phyloP scores from a whole-genome alignment of 2,329 filamentous ascomycete genomes.

The Zymoseptoria pseudotritici region DNA sequence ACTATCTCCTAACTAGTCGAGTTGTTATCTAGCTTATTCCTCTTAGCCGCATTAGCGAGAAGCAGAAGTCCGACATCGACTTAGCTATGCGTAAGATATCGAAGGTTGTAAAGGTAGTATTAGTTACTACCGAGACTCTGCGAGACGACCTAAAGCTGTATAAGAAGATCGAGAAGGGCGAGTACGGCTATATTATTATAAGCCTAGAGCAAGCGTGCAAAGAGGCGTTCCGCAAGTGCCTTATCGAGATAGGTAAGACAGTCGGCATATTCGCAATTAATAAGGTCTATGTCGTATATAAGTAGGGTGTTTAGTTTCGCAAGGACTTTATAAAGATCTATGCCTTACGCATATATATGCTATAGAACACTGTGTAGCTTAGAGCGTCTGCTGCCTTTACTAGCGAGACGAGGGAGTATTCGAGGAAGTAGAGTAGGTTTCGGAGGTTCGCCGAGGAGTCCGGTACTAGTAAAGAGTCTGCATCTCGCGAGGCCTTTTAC shows the following conservation, averaged over 20 bases:
- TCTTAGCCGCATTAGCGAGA: not conserved
- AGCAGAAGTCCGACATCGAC: not conserved
- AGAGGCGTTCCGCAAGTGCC: not conserved
- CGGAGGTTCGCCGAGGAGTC: constrained; percentile 31
- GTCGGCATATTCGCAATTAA: not conserved
- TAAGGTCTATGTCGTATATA: not conserved
- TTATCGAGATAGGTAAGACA: not conserved
- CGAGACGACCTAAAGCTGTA: not conserved
- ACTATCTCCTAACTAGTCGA: not conserved
- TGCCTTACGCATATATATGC: too few species aligned
- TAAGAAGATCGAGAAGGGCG: not conserved
- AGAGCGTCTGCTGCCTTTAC: not conserved
- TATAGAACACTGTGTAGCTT: not conserved
- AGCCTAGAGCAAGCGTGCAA: not conserved
- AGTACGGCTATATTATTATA: constrained; percentile 1
- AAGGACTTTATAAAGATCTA: not conserved
- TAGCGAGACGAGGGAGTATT: not conserved
- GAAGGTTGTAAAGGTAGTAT: not conserved
- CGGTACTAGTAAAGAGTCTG: constrained; percentile 7
- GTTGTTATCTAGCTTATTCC: not conserved
- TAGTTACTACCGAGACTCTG: not conserved
- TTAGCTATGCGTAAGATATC: not conserved
- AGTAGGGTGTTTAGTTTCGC: not conserved
- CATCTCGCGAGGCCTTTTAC: not conserved
- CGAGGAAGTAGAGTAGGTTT: not conserved